Evolutionary conservation across 2,329 filamentous ascomycete species (phyloP).

Genomic region (Venturia nashicola): DNA sequence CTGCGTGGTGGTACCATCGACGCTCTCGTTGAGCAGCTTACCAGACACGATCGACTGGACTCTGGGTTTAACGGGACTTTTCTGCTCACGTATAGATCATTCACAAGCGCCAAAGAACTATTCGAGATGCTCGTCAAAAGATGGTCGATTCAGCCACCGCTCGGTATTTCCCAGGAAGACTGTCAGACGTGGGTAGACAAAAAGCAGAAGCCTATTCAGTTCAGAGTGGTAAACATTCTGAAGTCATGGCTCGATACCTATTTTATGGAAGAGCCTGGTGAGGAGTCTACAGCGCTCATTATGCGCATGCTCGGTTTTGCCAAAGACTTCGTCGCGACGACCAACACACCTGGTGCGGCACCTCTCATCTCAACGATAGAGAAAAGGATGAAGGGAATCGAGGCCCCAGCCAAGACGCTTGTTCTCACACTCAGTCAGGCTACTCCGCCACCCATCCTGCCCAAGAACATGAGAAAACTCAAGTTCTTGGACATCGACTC

Average conservation of each 20-base stretch:
- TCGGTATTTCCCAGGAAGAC: slow-evolving; percentile 61
- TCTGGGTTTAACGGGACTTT: slow-evolving; percentile 97
- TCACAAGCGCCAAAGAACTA: slow-evolving; percentile 78
- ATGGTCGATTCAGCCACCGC: slow-evolving; percentile 85
- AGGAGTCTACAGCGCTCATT: slow-evolving; percentile 73
- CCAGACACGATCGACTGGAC: slow-evolving; percentile 88
- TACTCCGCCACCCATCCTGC: slow-evolving; percentile 74
- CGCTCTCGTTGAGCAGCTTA: slow-evolving; percentile 87
- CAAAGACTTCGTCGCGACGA: slow-evolving; percentile 81
- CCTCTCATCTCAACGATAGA: slow-evolving; percentile 80
- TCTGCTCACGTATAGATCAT: slow-evolving; percentile 89
- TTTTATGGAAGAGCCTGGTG: slow-evolving; percentile 93
- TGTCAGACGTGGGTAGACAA: slow-evolving; percentile 81
- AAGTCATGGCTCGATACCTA: slow-evolving; percentile 98
- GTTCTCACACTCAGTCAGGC: slow-evolving; percentile 73
- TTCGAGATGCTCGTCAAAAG: slow-evolving; percentile 87
- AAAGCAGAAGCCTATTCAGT: slow-evolving; percentile 92
- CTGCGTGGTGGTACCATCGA: slow-evolving; percentile 83
- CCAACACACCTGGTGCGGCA: slow-evolving; percentile 78
- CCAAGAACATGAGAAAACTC: slow-evolving; percentile 98
- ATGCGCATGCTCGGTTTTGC: slow-evolving; percentile 84
- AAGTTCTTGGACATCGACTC: slow-evolving; percentile 97
- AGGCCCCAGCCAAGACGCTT: slow-evolving; percentile 72
- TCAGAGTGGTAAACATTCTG: slow-evolving; percentile 92
- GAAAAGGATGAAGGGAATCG: slow-evolving; percentile 77